These are phyloP conservation scores for Peterozyma xylosa DNA, from an alignment of 805 yeast species.

Conservation along the genomic window DNA sequence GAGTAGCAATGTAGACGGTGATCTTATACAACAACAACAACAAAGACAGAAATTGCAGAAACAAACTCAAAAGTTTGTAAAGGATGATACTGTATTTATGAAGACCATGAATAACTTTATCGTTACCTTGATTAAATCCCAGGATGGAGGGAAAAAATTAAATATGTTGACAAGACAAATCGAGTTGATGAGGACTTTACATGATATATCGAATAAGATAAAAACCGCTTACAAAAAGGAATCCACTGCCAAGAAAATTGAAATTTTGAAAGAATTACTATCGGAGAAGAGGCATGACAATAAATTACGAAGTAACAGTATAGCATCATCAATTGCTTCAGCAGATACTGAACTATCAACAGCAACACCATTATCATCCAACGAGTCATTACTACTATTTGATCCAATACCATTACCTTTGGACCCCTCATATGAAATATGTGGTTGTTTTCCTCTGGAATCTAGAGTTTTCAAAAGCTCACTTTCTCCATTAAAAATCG, in stretches of 20 bases:
- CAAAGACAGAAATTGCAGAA: background rate
- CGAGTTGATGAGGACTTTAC: constrained; percentile 57
- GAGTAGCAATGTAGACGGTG: constrained; percentile 5
- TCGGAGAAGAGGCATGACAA: constrained; percentile 29
- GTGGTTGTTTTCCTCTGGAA: constrained; percentile 73
- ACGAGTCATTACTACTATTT: constrained; percentile 26
- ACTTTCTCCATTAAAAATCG: constrained; percentile 78
- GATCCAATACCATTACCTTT: constrained; percentile 66
- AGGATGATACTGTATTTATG: constrained; percentile 13
- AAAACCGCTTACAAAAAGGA: constrained; percentile 56
- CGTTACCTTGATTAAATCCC: constrained; percentile 14
- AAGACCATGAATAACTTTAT: constrained; percentile 22
- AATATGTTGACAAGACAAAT: constrained; percentile 41
- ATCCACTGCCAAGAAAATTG: constrained; percentile 69
- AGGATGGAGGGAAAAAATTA: constrained; percentile 20
- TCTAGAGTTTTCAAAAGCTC: constrained; percentile 88
- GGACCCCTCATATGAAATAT: constrained; percentile 69
- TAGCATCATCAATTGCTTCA: background rate
- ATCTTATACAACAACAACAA: background rate
- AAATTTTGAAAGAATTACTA: constrained; percentile 52
- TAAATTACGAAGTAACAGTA: background rate
- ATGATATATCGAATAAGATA: constrained; percentile 56
- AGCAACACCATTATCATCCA: constrained; percentile 15
- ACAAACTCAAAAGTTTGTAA: constrained; percentile 2
- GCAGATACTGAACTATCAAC: constrained; percentile 6